Conservation (phyloP, 2,329 filamentous ascomycete species). For the Talaromyces marneffei region DNA sequence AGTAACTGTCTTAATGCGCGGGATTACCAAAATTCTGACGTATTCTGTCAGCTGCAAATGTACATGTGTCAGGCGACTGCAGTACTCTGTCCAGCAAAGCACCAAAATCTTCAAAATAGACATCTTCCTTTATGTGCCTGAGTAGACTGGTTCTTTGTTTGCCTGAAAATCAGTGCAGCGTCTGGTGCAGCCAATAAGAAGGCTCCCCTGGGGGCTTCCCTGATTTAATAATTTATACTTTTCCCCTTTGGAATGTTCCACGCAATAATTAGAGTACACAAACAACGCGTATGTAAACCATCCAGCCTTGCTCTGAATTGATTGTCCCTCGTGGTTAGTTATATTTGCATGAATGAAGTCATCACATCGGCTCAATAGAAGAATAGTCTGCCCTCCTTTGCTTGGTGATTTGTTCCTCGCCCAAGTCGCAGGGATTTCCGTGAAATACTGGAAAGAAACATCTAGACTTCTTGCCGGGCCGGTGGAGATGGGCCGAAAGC, state of each 20-base stretch:
- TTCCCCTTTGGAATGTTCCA: constrained; percentile 4
- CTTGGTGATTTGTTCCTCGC: neutral
- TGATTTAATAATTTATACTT: constrained; percentile 1
- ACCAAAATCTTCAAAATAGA: neutral
- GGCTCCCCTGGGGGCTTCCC: neutral
- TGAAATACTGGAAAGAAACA: neutral
- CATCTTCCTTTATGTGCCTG: neutral
- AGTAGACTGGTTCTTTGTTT: neutral
- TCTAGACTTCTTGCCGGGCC: constrained; percentile 3
- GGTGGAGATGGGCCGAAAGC: constrained; percentile 11
- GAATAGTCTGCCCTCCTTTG: neutral
- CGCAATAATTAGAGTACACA: no score
- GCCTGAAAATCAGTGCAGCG: neutral
- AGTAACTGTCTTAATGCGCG: neutral
- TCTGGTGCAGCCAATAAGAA: neutral
- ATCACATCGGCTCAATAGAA: neutral
- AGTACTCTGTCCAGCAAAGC: neutral
- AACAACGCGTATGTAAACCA: neutral
- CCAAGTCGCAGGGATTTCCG: neutral
- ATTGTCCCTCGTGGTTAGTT: neutral
- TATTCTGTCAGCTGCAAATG: neutral
- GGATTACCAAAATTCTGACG: neutral
- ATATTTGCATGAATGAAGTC: neutral
- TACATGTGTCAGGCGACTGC: neutral
- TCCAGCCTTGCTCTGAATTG: neutral